phyloP scores from a whole-genome alignment of 176 grass and related monocot genomes.

The Bolboschoenus planiculmis region DNA sequence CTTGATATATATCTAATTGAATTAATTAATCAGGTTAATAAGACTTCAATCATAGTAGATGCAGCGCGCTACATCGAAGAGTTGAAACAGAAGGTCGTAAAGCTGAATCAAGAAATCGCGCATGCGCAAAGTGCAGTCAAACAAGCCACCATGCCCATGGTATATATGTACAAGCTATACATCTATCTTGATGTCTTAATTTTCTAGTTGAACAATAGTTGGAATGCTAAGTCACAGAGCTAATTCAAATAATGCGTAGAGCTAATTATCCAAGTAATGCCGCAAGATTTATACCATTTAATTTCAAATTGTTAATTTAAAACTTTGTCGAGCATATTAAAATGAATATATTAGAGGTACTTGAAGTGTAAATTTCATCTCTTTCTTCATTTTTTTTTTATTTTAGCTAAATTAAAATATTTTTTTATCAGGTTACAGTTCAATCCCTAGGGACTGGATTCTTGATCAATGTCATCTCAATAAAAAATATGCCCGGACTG shows the following conservation, averaged over 20 bases:
- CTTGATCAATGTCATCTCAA: constrained; percentile 52
- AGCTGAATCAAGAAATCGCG: constrained; percentile 45
- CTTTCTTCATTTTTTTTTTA: not conserved
- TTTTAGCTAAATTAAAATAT: not conserved
- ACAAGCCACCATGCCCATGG: constrained; percentile 33
- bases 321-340: not conserved
- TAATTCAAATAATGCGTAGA: no score
- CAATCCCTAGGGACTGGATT: constrained; percentile 40
- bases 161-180: not conserved
- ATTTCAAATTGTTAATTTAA: not conserved
- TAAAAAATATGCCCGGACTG: constrained; percentile 41
- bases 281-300: not conserved
- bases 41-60: constrained; percentile 59
- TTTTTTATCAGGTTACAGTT: constrained; percentile 44
- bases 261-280: not conserved
- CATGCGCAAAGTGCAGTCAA: constrained; percentile 1
- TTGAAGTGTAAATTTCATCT: not conserved
- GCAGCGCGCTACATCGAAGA: constrained; percentile 70
- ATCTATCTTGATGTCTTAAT: not conserved
- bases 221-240: not conserved
- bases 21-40: constrained; percentile 27
- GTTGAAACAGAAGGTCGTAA: constrained; percentile 61
- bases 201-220: not conserved
- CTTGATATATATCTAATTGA: not conserved
- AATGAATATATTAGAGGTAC: not conserved